phyloP scores from a whole-genome alignment of 1,284 basidiomycete genomes.

The Tranzscheliella williamsii region DNA sequence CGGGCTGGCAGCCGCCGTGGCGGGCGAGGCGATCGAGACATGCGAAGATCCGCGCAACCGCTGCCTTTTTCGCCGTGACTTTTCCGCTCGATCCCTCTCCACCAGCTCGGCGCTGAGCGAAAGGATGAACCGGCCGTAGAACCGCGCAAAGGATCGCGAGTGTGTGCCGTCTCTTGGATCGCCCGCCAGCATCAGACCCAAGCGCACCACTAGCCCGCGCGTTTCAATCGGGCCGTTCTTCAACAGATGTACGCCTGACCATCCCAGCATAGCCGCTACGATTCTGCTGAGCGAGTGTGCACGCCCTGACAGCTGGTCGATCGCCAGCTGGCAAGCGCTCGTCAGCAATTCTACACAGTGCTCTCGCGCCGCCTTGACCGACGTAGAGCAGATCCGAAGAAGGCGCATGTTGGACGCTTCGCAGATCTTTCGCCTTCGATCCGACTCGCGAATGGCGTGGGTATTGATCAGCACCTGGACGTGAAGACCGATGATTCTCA shows the following conservation, averaged over 20 bases:
- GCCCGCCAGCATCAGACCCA: slow-evolving; percentile 33
- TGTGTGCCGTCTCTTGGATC: slow-evolving; percentile 23
- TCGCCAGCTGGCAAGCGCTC: slow-evolving; percentile 22
- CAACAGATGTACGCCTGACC: slow-evolving; percentile 36
- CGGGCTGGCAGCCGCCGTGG: slow-evolving; percentile 9
- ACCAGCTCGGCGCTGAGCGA: slow-evolving; percentile 37
- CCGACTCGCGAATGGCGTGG: slow-evolving; percentile 34
- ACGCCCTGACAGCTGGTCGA: slow-evolving; percentile 18
- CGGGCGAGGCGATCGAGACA: slow-evolving; percentile 17
- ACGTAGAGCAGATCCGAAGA: slow-evolving; percentile 22
- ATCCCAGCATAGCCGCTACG: slow-evolving; percentile 31
- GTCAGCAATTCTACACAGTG: slow-evolving; percentile 21
- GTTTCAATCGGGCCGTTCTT: slow-evolving; percentile 40
- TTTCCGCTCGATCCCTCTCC: slow-evolving; percentile 32
- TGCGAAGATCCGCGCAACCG: slow-evolving; percentile 26
- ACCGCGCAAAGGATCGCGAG: slow-evolving; percentile 29
- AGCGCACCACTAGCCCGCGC: slow-evolving; percentile 32
- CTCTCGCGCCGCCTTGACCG: slow-evolving; percentile 32
- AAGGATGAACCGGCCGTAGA: slow-evolving; percentile 37
- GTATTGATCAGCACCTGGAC: slow-evolving; percentile 40
- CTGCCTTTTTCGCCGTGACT: slow-evolving; percentile 32
- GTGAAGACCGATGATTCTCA: slow-evolving; percentile 37
- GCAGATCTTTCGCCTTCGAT: slow-evolving; percentile 27
- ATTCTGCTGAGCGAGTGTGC: slow-evolving; percentile 29
- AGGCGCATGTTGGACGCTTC: slow-evolving; percentile 35